phyloP scores from a whole-genome alignment of 148 eudicot genomes.

The Agrostemma githago region DNA sequence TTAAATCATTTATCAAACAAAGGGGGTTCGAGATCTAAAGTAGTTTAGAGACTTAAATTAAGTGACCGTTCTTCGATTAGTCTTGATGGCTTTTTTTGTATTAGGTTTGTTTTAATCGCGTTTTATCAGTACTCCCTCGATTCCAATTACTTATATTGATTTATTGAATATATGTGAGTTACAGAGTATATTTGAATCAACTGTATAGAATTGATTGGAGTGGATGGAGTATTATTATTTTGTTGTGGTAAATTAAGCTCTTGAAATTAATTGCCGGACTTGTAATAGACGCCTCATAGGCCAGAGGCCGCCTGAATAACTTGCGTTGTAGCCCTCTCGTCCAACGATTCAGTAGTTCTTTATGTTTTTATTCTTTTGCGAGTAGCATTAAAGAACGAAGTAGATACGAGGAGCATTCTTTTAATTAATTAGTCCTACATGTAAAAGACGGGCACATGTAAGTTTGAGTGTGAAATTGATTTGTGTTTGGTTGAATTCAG shows the following conservation, averaged over 20 bases:
- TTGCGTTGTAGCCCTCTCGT: background rate
- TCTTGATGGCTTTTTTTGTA: background rate
- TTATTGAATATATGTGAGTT: no score
- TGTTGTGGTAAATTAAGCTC: no score
- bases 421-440: no score
- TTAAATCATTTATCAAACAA: background rate
- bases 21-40: background rate
- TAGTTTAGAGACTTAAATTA: background rate
- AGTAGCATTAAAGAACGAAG: no score
- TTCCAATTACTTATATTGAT: no score
- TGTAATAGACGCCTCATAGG: background rate
- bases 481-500: conserved; percentile 10
- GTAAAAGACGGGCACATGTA: background rate
- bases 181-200: no score
- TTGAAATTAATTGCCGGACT: background rate
- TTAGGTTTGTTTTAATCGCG: no score
- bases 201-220: no score
- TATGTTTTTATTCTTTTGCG: no score
- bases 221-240: no score
- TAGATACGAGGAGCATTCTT: no score
- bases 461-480: background rate
- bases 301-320: background rate
- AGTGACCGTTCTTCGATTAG: background rate
- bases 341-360: background rate
- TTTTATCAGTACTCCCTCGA: background rate